These are phyloP conservation scores for Vaccinium vitisidaea DNA, from an alignment of 148 eudicot genomes.

Conservation along the genomic window DNA sequence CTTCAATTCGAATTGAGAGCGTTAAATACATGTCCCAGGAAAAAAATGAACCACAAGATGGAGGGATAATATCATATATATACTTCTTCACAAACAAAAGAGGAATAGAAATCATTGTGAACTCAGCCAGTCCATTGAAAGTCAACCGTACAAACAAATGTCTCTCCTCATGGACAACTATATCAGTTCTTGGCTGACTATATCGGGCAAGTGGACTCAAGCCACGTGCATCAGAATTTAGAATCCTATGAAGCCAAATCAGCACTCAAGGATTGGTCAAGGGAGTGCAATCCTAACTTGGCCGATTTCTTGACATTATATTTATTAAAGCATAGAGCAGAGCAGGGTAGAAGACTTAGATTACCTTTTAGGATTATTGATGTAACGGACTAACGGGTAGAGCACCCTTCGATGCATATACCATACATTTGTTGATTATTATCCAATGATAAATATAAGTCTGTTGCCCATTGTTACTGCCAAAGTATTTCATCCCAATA, in stretches of 20 bases:
- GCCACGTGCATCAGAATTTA: not conserved
- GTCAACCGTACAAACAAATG: not conserved
- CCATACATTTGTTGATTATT: not conserved
- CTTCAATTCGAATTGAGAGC: not conserved
- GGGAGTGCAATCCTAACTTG: not conserved
- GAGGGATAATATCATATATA: not conserved
- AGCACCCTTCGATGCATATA: not conserved
- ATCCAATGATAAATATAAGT: not conserved
- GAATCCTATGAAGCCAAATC: not conserved
- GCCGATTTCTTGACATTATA: not conserved
- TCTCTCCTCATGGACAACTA: not conserved
- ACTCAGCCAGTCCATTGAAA: not conserved
- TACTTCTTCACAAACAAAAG: conserved; percentile 1
- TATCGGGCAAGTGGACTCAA: not conserved
- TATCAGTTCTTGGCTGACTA: not conserved
- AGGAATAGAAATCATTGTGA: not conserved
- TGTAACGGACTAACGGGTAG: not conserved
- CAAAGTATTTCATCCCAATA: not conserved
- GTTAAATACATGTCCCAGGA: not conserved
- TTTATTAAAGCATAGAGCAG: not conserved
- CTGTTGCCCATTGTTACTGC: not conserved
- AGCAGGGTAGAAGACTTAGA: not conserved
- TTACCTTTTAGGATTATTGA: not conserved
- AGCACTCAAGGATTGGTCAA: not conserved
- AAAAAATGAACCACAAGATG: not conserved